Percentiles rank a stretch among this genome's conserved stretches.
phyloP scores from a whole-genome alignment of 73 alveolate species.

The Uronychia setigera region DNA sequence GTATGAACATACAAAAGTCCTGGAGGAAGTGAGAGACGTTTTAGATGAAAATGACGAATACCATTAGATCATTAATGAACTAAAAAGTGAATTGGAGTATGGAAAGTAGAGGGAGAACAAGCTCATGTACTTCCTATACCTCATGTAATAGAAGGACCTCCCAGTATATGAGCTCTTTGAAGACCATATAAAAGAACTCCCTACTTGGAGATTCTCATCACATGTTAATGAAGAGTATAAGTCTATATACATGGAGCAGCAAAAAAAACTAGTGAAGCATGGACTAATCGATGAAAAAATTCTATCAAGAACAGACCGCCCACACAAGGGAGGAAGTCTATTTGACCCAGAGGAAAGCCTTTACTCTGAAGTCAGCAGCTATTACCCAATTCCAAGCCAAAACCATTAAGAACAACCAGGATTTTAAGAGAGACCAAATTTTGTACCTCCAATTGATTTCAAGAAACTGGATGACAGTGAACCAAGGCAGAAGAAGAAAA shows the following conservation, averaged over 20 bases:
- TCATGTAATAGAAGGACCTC: constrained; percentile 42
- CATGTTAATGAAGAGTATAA: constrained; percentile 54
- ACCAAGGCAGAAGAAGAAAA: background rate
- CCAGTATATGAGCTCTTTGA: constrained; percentile 61
- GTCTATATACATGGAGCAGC: constrained; percentile 48
- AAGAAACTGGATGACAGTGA: background rate
- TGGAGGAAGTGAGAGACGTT: constrained; percentile 48
- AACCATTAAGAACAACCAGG: background rate
- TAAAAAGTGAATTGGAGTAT: constrained; percentile 60
- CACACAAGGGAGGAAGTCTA: background rate
- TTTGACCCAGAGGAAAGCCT: background rate
- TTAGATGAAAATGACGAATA: constrained; percentile 57
- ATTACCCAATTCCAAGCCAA: background rate
- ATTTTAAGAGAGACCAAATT: background rate
- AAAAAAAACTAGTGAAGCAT: constrained; percentile 3
- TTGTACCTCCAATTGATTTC: background rate
- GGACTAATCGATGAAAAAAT: background rate
- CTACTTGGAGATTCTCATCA: constrained; percentile 54
- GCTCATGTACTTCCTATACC: constrained; percentile 59
- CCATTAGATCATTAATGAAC: constrained; percentile 44
- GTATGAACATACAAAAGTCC: constrained; percentile 43
- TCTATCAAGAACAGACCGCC: background rate
- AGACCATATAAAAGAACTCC: constrained; percentile 52
- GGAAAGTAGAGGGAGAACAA: constrained; percentile 67
- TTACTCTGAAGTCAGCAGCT: background rate